A percentile compares a stretch with the other conserved stretches of the same genome.
These are phyloP conservation scores for Trypanosoma platydactyli DNA, from an alignment of 208 protist species.

Conservation along the genomic window DNA sequence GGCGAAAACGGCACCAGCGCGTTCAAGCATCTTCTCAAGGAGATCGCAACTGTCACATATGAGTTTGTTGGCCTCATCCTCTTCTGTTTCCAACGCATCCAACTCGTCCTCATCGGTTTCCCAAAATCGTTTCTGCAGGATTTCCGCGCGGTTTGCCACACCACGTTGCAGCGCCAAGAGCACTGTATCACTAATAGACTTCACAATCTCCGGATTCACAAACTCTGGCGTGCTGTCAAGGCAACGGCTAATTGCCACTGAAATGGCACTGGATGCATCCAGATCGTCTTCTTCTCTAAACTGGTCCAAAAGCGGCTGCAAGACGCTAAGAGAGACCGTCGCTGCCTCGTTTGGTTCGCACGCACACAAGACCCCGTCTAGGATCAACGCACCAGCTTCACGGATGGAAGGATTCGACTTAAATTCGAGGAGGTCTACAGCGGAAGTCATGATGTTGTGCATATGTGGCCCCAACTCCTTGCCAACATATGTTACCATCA, in stretches of 20 bases:
- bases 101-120: conserved; percentile 90
- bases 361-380: conserved; percentile 59
- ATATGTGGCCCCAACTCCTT: conserved; percentile 57
- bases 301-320: conserved; percentile 57
- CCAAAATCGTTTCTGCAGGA: conserved; percentile 43
- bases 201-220: conserved; percentile 53
- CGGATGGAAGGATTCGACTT: conserved; percentile 60
- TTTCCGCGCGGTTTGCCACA: conserved; percentile 50
- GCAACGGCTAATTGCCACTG: conserved; percentile 62
- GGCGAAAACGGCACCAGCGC: conserved; percentile 65
- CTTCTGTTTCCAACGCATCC: conserved; percentile 66
- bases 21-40: conserved; percentile 66
- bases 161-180: conserved; percentile 53
- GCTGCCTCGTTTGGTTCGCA: conserved; percentile 48
- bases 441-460: conserved; percentile 57
- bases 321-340: conserved; percentile 44
- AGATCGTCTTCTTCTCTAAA: conserved; percentile 67
- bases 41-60: conserved; percentile 62
- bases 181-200: conserved; percentile 67
- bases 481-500: conserved; percentile 70
- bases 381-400: conserved; percentile 73
- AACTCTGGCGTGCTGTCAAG: conserved; percentile 54
- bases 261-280: conserved; percentile 60
- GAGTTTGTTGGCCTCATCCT: conserved; percentile 68
- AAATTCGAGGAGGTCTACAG: conserved; percentile 63